Evolutionary conservation across 2,329 filamentous ascomycete species (phyloP), one percentile per base, ranked within the genome.

Genomic region (Colletotrichum musicola): DNA sequence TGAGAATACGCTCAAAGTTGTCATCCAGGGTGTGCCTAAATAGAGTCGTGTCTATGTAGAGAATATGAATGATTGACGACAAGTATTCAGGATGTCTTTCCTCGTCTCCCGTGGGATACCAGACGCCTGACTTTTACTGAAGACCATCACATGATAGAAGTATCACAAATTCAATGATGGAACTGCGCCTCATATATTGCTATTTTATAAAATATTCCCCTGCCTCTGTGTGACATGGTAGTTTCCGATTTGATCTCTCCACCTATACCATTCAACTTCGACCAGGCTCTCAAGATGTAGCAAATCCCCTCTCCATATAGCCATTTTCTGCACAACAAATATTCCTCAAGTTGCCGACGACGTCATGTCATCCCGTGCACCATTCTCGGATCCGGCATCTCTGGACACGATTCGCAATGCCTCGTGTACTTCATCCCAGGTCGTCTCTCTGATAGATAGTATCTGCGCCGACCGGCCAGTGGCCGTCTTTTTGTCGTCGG

Each of bases 1-100:
- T 44, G 92, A 93, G 74, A 87, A 89, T 42, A 81, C 93, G 14
- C 80, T 94, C 70, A 94, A 94, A 81, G 90, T 93, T 51, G 86
- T 93, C 55, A 88, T 89, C 69, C 86, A 89, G 74, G 82, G 63
- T 12, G 63, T 66, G 13, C 63, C 58, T n/a, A 62, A 56, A 44
- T 66, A 55, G 58, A 30, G 2, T 6, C 1, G 25, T n/a, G 4
- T 4, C 5, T 16, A 38, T 38, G 20, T 9, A 2, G 6, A 59
- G 38, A 16, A 13, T 6, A 49, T 13, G 18, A 38, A 42, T n/a
- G 14, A 42, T n/a, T 42, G 30, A 35, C 30, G 30, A 35, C 30
- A 9, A 2, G 7, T 10, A 25, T 25, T 4, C 22, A 4, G 22
- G 22, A 25, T 25, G 22, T 25, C 22, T 25, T 25, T 25, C 4